Evolutionary conservation across 1,284 basidiomycete genomes (phyloP), one percentile per base, ranked within the genome.

Genomic region (Phellopilus nigrolimitatus): DNA sequence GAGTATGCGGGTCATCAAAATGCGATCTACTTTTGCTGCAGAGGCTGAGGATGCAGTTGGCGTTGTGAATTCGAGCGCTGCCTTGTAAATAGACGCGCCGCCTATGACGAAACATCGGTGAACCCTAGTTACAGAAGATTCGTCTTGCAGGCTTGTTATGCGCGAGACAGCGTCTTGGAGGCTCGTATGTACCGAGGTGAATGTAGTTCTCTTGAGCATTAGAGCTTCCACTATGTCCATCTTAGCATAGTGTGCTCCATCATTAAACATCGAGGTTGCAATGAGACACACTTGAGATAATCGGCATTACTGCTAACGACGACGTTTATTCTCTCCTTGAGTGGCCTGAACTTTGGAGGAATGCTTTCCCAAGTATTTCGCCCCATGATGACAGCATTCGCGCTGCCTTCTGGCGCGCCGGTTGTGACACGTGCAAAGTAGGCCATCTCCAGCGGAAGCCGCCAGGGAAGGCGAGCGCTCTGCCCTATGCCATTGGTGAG

Each of bases 361-460:
- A 99, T 99, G 65, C 91, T 92, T 67, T 97, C 91, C 97, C 97
- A 99, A 15, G 94, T 97, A 62, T 92, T 95, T 43, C 95, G 76
- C 4, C 97, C 97, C 97, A 99, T 99, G 53, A 99, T 73, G 31
- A 98, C 86, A 1, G 81, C 84, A 67, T 99, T 99, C 53, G 68
- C 68, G 38, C 62, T 65, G 10, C 71, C 75, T 54, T 75, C 69
- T 19, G 80, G 78, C 37, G 85, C 79, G 41, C 66, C 69, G 2
- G 79, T 78, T 3, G 92, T 95, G 53, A 83, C 84, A 41, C 78
- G 76, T 15, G 88, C 85, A 67, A 99, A 99, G 69, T 97, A 98
- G 40, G 88, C 83, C 82, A 98, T 89, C 66, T 99, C 97, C 51
- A 80, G 81, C 1, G 91, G 77, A 3, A 99, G 76, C 21, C 82